These are phyloP conservation scores for Eudorina sp. DNA, from an alignment of 139 green algal species.

Conservation along the genomic window DNA sequence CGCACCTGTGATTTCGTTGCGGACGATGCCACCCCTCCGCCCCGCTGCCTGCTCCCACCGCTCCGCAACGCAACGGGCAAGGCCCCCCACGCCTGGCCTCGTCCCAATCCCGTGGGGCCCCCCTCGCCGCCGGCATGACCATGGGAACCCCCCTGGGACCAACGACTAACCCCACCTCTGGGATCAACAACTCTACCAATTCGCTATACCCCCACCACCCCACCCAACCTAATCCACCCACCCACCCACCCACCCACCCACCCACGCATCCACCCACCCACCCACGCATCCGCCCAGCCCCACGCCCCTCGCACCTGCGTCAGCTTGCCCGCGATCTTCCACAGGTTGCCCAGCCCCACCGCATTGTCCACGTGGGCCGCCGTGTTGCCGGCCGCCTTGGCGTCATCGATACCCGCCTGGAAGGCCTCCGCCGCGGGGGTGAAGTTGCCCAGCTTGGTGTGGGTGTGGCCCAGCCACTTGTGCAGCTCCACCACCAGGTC, in stretches of 20 bases:
- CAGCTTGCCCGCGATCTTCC: conserved; percentile 19
- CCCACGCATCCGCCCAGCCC: neutral
- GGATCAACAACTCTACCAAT: no score
- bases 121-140: no score
- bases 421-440: conserved; percentile 9
- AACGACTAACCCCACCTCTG: no score
- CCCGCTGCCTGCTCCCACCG: no score
- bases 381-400: conserved; percentile 24
- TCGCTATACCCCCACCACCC: no score
- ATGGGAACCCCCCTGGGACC: no score
- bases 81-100: no score
- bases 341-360: conserved; percentile 45
- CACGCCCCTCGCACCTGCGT: neutral
- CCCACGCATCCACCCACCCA: neutral
- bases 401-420: conserved; percentile 10
- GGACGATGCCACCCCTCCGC: no score
- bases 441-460: conserved; percentile 46
- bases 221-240: no score
- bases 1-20: no score
- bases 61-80: no score
- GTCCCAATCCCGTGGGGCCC: no score
- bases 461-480: conserved; percentile 46
- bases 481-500: conserved; percentile 37
- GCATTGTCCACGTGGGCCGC: conserved; percentile 38
- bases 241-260: neutral